phyloP scores from a whole-genome alignment of 805 yeast species.

The Teunomyces lycoperdinae region DNA sequence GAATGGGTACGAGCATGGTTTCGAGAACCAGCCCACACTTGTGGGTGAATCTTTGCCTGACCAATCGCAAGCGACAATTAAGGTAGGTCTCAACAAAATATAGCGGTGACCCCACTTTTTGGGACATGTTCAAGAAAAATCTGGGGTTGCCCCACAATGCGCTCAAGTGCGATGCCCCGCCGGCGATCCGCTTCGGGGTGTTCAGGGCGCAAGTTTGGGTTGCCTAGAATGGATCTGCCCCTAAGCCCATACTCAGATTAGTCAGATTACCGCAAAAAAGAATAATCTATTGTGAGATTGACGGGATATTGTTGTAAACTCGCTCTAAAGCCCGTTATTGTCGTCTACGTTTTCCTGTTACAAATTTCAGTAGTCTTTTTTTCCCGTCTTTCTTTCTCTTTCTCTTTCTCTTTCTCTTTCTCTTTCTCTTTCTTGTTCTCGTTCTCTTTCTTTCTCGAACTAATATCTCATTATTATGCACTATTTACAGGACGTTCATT shows the following conservation, averaged over 20 bases:
- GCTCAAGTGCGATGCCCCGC: constrained; percentile 1
- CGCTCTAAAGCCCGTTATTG: too few species aligned
- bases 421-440: not conserved
- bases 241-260: too few species aligned
- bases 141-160: constrained; percentile 3
- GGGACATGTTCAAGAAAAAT: not conserved
- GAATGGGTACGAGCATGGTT: not conserved
- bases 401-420: not conserved
- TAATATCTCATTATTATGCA: not conserved
- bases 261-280: too few species aligned
- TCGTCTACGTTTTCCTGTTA: too few species aligned
- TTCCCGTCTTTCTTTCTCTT: not conserved
- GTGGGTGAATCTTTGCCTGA: not conserved
- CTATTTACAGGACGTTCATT: constrained; percentile 31
- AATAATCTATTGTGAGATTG: too few species aligned
- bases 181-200: not conserved
- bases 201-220: too few species aligned
- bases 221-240: too few species aligned
- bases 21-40: not conserved
- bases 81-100: not conserved
- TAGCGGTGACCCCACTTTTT: not conserved
- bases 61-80: not conserved
- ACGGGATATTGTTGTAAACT: too few species aligned
- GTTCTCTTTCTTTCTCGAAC: too few species aligned
- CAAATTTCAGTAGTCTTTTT: not conserved